These are phyloP conservation scores for Ambrosiella cleistominuta DNA, from an alignment of 2,329 filamentous ascomycete species.

Conservation along the genomic window DNA sequence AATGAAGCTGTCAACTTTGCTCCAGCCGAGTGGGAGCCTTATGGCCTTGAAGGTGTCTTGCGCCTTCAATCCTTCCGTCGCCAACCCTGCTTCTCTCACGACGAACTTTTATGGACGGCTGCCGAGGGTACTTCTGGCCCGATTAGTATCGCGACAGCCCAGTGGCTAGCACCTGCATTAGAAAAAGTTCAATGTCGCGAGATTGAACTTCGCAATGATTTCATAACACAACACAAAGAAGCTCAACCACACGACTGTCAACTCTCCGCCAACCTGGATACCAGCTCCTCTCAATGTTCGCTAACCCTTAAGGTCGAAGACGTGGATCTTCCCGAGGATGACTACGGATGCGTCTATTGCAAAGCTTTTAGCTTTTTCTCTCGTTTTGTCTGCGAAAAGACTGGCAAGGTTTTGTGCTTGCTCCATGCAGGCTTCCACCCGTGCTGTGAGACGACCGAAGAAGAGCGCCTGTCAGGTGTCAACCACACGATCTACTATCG, in stretches of 20 bases:
- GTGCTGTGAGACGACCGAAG: slow-evolving; percentile 55
- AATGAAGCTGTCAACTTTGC: slow-evolving; percentile 99
- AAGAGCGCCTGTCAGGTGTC: slow-evolving; percentile 48
- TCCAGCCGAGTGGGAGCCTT: slow-evolving; percentile 86
- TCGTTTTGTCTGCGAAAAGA: slow-evolving; percentile 68
- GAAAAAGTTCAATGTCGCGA: slow-evolving; percentile 64
- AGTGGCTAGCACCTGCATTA: slow-evolving; percentile 83
- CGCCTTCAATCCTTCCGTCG: slow-evolving; percentile 72
- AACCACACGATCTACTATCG: slow-evolving; percentile 65
- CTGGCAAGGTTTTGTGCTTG: slow-evolving; percentile 68
- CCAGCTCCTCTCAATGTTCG: slow-evolving; percentile 29
- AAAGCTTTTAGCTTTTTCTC: slow-evolving; percentile 86
- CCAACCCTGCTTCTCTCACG: slow-evolving; percentile 93
- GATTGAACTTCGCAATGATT: slow-evolving; percentile 45
- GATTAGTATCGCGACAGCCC: slow-evolving; percentile 69
- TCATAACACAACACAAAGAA: slow-evolving; percentile 48
- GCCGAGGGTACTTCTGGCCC: slow-evolving; percentile 56
- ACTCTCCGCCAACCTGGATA: slow-evolving; percentile 20
- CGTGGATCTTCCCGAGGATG: slow-evolving; percentile 67
- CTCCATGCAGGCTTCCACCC: slow-evolving; percentile 62
- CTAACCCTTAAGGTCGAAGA: slow-evolving; percentile 50
- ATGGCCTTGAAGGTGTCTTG: slow-evolving; percentile 70
- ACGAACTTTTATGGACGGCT: slow-evolving; percentile 83
- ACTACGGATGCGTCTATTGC: slow-evolving; percentile 82
- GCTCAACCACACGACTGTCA: slow-evolving; percentile 35